Conservation (phyloP, 202 grass and related monocot genomes). For the Thinopyrum obtusiflorum region DNA sequence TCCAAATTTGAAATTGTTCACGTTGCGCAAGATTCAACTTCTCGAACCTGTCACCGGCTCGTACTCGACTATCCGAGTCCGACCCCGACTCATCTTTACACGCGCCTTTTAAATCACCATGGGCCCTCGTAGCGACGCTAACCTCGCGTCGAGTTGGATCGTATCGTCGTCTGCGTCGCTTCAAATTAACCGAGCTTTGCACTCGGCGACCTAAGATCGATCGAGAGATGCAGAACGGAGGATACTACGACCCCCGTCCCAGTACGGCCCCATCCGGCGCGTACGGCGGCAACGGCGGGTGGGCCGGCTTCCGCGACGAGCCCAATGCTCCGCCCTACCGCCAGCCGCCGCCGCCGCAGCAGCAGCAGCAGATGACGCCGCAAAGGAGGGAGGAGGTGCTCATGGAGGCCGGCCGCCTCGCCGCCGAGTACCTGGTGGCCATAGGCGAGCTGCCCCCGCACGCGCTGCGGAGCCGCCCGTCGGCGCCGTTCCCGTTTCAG, state of each 20-base stretch:
- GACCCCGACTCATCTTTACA: not conserved
- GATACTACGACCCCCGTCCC: not conserved
- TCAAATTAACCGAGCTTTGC: not conserved
- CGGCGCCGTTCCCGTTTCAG: not conserved
- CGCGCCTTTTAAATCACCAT: not conserved
- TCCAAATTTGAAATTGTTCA: not conserved
- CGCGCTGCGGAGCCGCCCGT: slow-evolving; percentile 23
- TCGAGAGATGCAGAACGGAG: not conserved
- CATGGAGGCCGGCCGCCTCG: slow-evolving; percentile 25
- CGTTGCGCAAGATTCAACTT: not conserved
- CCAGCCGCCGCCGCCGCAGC: not conserved
- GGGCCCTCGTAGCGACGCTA: not conserved
- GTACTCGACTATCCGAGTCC: not conserved
- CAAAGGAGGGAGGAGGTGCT: not conserved
- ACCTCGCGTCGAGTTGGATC: not conserved
- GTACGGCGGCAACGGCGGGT: not conserved
- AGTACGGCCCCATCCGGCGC: not conserved
- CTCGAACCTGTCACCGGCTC: not conserved
- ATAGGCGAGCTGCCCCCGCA: slow-evolving; percentile 21
- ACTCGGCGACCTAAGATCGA: not conserved
- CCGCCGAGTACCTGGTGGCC: slow-evolving; percentile 24
- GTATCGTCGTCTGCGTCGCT: not conserved
- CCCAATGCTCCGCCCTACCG: not conserved
- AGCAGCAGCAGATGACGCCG: not conserved
- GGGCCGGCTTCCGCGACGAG: not conserved